These are phyloP conservation scores for Aureobasidium sp. DNA, from an alignment of 2,329 filamentous ascomycete genomes.

Conservation along the genomic window DNA sequence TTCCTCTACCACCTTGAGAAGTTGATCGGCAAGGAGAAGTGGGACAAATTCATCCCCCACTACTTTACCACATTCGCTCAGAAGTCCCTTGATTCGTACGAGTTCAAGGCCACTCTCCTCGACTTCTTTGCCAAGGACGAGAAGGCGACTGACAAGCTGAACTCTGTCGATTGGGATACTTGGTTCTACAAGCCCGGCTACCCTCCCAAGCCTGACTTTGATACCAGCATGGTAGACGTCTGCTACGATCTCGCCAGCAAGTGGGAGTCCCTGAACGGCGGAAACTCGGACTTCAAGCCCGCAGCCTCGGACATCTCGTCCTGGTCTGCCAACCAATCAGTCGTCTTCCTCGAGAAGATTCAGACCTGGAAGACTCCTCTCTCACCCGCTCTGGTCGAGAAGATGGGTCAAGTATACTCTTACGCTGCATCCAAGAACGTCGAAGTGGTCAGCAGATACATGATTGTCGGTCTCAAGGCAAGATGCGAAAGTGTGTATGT, in stretches of 20 bases:
- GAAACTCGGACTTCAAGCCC: constrained; percentile 46
- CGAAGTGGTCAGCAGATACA: constrained; percentile 75
- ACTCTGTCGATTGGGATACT: constrained; percentile 72
- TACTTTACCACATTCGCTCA: constrained; percentile 81
- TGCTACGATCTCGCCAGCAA: constrained; percentile 76
- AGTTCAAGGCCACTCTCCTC: constrained; percentile 83
- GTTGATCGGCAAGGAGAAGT: constrained; percentile 73
- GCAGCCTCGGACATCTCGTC: constrained; percentile 56
- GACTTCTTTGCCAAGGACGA: constrained; percentile 71
- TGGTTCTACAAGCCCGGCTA: constrained; percentile 85
- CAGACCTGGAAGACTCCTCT: constrained; percentile 59
- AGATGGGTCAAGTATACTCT: constrained; percentile 67
- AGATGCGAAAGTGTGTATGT: constrained; percentile 60
- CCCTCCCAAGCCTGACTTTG: constrained; percentile 83
- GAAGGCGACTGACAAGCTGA: constrained; percentile 52
- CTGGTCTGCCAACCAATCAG: constrained; percentile 78
- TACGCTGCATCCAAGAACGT: constrained; percentile 71
- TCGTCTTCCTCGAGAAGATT: constrained; percentile 80
- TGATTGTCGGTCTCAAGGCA: constrained; percentile 67
- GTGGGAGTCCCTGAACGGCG: constrained; percentile 54
- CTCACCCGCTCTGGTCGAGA: constrained; percentile 53
- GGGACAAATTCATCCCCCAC: constrained; percentile 90
- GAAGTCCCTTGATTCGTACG: constrained; percentile 84
- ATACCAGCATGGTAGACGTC: constrained; percentile 75
- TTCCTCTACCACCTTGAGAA: constrained; percentile 88